Evolutionary conservation across 225 moss, liverwort and hornwort species (phyloP), one percentile per base, ranked within the genome.

Genomic region (Rhytidiadelphus loreus): DNA sequence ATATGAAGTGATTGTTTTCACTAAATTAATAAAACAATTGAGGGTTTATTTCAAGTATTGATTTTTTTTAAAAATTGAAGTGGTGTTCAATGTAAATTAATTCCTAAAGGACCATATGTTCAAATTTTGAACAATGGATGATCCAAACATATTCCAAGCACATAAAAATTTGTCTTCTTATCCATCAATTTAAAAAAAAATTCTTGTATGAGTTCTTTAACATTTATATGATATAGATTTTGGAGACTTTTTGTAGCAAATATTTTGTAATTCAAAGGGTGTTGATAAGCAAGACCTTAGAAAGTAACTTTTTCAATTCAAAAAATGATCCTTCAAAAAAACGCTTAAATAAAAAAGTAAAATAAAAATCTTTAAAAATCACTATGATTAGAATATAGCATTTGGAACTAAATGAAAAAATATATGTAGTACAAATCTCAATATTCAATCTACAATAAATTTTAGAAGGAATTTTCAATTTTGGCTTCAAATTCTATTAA

Each of bases 231-330:
- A 28, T 24, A 28, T 9, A 43, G 5, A 16, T 70, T 15, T 1
- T 25, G 1, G 1, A 41, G 19, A 25, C 41, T 70, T 41, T 18
- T 0, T 0, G 28, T 19, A 32, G 48, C 4, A 48, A 12, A 30
- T 11, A 48, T 11, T 32, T 1, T 50, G 0, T 12, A 32, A 29
- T 75, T 32, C 9, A 20, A 32, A 75, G 4, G 12, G 7, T 20
- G 20, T 32, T 7, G 2, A 10, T 18, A 74, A 7, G 4, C 50
- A 0, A 20, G 1, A 1, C 30, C 2, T 74, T 32, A 11, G 11
- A 74, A 74, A 7, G 2, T 16, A 44, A 41, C 4, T 41, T 70
- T 41, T 21, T 70, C 1, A 25, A 3, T 25, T 70, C 14, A 24
- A 39, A 29, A 11, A 46, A 39, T 70, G 41, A 70, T 1, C 8